These are phyloP conservation scores for Chrysoporthe cubensis DNA, from an alignment of 2,329 filamentous ascomycete genomes.

Conservation along the genomic window DNA sequence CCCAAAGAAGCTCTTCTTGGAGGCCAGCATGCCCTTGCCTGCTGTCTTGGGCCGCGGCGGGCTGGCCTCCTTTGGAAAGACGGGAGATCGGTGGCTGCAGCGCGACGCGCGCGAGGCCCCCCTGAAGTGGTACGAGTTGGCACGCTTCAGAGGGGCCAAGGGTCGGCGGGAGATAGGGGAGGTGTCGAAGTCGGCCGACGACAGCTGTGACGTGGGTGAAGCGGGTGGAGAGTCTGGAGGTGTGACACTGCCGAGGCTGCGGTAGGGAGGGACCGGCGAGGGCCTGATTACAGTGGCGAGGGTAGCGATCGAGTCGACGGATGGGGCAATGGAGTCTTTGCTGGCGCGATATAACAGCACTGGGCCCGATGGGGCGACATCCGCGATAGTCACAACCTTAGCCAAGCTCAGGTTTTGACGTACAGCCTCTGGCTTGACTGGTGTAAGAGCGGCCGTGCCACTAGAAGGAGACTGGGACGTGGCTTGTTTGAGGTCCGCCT, in stretches of 20 bases:
- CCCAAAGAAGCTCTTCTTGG: slow-evolving; percentile 19
- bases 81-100: slow-evolving; percentile 17
- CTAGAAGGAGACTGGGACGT: slow-evolving; percentile 1
- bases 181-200: slow-evolving; percentile 13
- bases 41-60: slow-evolving; percentile 20
- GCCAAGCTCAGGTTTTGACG: slow-evolving; percentile 16
- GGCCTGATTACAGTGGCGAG: slow-evolving; percentile 18
- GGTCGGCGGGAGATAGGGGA: slow-evolving; percentile 16
- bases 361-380: slow-evolving; percentile 21
- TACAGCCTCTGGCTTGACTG: not conserved
- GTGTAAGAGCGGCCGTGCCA: not conserved
- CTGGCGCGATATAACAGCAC: slow-evolving; percentile 4
- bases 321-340: slow-evolving; percentile 14
- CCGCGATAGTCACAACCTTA: slow-evolving; percentile 23
- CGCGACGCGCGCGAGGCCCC: slow-evolving; percentile 4
- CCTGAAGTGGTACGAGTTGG: slow-evolving; percentile 10
- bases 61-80: not conserved
- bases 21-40: slow-evolving; percentile 21
- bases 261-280: slow-evolving; percentile 16
- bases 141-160: slow-evolving; percentile 14
- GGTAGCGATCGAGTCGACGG: slow-evolving; percentile 14
- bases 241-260: slow-evolving; percentile 22
- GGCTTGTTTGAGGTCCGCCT: slow-evolving; percentile 32
- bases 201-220: slow-evolving; percentile 21
- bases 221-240: slow-evolving; percentile 23